phyloP scores from a whole-genome alignment of 352 stramenopile genomes.

The Pythium insidiosum region DNA sequence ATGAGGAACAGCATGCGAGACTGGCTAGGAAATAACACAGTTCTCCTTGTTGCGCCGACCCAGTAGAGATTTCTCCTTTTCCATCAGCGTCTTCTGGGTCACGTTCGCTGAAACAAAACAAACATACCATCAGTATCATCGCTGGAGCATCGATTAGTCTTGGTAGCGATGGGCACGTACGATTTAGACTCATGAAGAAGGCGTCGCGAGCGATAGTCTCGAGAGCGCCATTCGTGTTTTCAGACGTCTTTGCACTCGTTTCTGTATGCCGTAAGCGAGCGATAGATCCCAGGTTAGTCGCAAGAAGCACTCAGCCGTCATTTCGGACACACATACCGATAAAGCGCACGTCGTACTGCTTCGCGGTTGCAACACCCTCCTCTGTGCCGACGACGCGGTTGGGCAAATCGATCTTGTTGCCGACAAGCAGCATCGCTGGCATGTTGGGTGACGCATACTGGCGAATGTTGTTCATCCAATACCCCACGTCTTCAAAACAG shows the following conservation, averaged over 20 bases:
- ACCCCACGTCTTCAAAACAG: slow-evolving; percentile 83
- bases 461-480: slow-evolving; percentile 96
- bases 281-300: no score
- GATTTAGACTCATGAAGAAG: slow-evolving; percentile 81
- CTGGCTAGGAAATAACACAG: slow-evolving; percentile 45
- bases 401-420: slow-evolving; percentile 90
- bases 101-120: slow-evolving; percentile 31
- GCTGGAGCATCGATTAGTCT: no score
- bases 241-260: slow-evolving; percentile 85
- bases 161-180: slow-evolving; percentile 45
- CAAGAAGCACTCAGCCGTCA: no score
- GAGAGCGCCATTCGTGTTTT: slow-evolving; percentile 81
- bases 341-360: slow-evolving; percentile 82
- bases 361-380: slow-evolving; percentile 70
- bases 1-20: not conserved
- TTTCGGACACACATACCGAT: slow-evolving; percentile 80
- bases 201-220: slow-evolving; percentile 83
- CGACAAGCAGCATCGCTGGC: slow-evolving; percentile 81
- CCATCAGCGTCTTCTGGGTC: slow-evolving; percentile 72
- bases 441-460: slow-evolving; percentile 74
- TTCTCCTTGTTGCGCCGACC: slow-evolving; percentile 75
- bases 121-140: not conserved
- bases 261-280: no score
- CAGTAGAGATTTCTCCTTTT: slow-evolving; percentile 68
- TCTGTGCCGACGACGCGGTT: slow-evolving; percentile 74